phyloP scores from a whole-genome alignment of 2,329 filamentous ascomycete species.

The Penicillium digitatum region DNA sequence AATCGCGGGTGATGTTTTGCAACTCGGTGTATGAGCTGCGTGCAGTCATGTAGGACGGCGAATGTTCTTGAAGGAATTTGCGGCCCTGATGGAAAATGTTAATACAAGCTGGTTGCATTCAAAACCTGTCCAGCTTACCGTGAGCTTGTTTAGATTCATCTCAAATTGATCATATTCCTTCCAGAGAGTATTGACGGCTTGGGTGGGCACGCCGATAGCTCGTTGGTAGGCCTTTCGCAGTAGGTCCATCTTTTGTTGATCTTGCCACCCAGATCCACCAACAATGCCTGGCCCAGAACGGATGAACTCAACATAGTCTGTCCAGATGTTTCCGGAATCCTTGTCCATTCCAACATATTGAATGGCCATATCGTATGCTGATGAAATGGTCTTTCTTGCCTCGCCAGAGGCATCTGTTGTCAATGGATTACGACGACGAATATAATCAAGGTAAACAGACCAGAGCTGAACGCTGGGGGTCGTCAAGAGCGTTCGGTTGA shows the following conservation, averaged over 20 bases:
- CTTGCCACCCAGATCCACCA: conserved; percentile 87
- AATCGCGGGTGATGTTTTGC: conserved; percentile 76
- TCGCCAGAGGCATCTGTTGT: conserved; percentile 70
- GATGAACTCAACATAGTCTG: conserved; percentile 91
- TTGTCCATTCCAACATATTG: conserved; percentile 86
- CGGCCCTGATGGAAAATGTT: conserved; percentile 59
- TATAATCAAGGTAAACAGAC: conserved; percentile 92
- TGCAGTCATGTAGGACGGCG: conserved; percentile 92
- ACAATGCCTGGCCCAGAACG: conserved; percentile 80
- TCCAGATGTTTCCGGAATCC: conserved; percentile 84
- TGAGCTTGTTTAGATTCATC: conserved; percentile 86
- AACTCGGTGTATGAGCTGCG: conserved; percentile 83
- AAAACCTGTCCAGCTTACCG: conserved; percentile 49
- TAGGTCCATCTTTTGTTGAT: conserved; percentile 95
- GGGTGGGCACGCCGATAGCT: conserved; percentile 81
- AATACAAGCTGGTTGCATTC: not conserved
- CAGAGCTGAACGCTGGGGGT: conserved; percentile 83
- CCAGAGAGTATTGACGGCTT: conserved; percentile 80
- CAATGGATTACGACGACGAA: conserved; percentile 84
- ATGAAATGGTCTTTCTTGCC: conserved; percentile 73
- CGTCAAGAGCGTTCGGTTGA: conserved; percentile 71
- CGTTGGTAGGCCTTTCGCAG: conserved; percentile 89
- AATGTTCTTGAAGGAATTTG: conserved; percentile 90
- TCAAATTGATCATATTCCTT: conserved; percentile 98
- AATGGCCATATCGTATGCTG: conserved; percentile 89